These are phyloP conservation scores for Naematelia encephala DNA, from an alignment of 768 basidiomycete genomes.

Conservation along the genomic window DNA sequence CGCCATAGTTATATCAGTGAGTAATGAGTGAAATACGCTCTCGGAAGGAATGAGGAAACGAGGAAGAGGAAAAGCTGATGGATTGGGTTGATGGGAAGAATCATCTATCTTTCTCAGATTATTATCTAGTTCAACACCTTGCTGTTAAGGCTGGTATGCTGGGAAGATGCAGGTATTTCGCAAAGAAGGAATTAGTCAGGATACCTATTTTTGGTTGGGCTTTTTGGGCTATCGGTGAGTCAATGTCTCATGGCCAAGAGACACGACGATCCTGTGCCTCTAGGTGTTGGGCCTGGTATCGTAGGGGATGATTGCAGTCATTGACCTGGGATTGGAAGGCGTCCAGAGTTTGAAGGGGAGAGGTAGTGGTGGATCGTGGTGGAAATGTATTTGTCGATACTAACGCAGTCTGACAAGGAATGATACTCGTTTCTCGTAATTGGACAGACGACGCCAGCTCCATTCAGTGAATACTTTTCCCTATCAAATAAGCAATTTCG, in stretches of 20 bases:
- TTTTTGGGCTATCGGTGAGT: conserved; percentile 35
- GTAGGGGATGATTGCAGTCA: too few species aligned
- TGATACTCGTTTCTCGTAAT: conserved; percentile 38
- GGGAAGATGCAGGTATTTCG: conserved; percentile 35
- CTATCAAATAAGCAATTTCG: neutral
- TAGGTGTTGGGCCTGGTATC: too few species aligned
- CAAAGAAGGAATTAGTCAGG: conserved; percentile 31
- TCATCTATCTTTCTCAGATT: conserved; percentile 33
- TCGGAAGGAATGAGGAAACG: too few species aligned
- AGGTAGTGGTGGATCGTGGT: too few species aligned
- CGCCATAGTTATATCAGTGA: conserved; percentile 32
- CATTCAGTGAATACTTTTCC: conserved; percentile 21
- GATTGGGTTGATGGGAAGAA: conserved; percentile 23
- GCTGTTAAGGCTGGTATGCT: conserved; percentile 30
- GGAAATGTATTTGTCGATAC: too few species aligned
- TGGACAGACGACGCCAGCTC: conserved; percentile 30
- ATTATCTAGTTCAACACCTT: conserved; percentile 31
- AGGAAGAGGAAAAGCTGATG: neutral
- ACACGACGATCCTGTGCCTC: too few species aligned
- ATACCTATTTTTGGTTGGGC: conserved; percentile 38
- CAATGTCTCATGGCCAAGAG: too few species aligned
- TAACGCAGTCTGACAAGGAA: conserved; percentile 12
- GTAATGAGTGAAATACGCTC: too few species aligned
- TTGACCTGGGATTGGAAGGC: too few species aligned
- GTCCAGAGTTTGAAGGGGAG: too few species aligned